Evolutionary conservation across 805 yeast genomes (phyloP).

Genomic region (Metschnikowia anglica): DNA sequence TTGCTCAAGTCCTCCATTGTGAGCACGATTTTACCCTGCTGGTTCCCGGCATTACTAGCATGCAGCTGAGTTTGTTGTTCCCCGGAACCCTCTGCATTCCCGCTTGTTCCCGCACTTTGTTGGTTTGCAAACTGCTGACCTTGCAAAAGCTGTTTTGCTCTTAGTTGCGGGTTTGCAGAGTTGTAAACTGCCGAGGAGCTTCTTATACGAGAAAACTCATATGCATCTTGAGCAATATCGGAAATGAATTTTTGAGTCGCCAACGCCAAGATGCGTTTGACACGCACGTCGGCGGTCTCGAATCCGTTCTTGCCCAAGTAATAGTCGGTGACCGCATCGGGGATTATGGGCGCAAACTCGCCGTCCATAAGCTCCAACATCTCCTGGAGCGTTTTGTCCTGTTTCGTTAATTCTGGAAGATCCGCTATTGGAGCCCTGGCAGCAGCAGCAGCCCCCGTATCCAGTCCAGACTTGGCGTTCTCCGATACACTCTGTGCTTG

Average conservation of each 20-base stretch:
- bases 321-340: slow-evolving; percentile 94
- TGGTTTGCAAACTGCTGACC: slow-evolving; percentile 55
- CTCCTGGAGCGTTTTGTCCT: slow-evolving; percentile 81
- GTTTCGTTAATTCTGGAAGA: slow-evolving; percentile 67
- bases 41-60: slow-evolving; percentile 48
- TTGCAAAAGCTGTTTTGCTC: slow-evolving; percentile 74
- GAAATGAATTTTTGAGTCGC: slow-evolving; percentile 95
- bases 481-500: neutral
- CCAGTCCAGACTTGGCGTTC: neutral
- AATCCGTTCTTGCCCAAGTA: slow-evolving; percentile 85
- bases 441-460: neutral
- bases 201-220: slow-evolving; percentile 89
- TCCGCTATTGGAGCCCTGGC: slow-evolving; percentile 27
- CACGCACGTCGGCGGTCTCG: slow-evolving; percentile 68
- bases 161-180: slow-evolving; percentile 79
- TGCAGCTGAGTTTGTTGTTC: slow-evolving; percentile 36
- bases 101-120: slow-evolving; percentile 32
- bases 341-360: slow-evolving; percentile 92
- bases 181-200: slow-evolving; percentile 85
- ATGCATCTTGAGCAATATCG: slow-evolving; percentile 95
- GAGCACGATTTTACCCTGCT: slow-evolving; percentile 75
- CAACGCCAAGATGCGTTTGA: slow-evolving; percentile 78
- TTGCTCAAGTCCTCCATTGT: slow-evolving; percentile 92
- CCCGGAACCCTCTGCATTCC: slow-evolving; percentile 23
- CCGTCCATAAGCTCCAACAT: slow-evolving; percentile 81